Base-by-base conservation (phyloP, 2,329 filamentous ascomycete species). In the Exophiala viscosa region DNA sequence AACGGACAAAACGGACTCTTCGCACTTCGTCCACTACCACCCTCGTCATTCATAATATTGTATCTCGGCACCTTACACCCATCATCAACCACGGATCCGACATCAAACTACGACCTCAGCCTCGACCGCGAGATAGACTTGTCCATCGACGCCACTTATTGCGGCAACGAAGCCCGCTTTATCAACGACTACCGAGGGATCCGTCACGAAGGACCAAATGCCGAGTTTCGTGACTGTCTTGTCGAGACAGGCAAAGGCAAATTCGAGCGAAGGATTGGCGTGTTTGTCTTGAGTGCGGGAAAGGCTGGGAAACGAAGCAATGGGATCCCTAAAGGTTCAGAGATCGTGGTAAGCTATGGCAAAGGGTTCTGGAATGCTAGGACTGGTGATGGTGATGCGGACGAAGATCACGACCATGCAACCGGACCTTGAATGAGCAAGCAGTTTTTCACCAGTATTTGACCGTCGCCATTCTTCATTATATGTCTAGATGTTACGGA, bases 151-250 rank as follows among this genome's bases (percentile, higher is more conserved):
- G 76, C 75, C 3, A 69, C 70, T 1, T 65, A 62, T 2, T 70
- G 71, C 57, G 77, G 77, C 23, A 80, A 80, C 57, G 76, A 80
- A 59, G 72, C 74, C 3, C 67, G 77, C 39, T 79, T 77, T 58
- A 72, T 76, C 54, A 80, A 80, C 57, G 77, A 80, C 62, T 80
- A 79, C 62, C 70, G 77, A 50, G 74, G 77, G 14, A 68, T 80
- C 7, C 44, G 58, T 11, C 65, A 68, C 2, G 53, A 62, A 1
- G 56, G 52, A 0, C 69, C 60, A 8, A 62, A 62, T 33, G 72
- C 72, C 28, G 73, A 75, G 52, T 76, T 75, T 50, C 64, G 69
- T 18, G 72, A 75, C 44, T 65, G 70, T 18, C 66, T 66, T 46
- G 62, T 73, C 60, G 62, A 72, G 53, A 38, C 70, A 36, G 62